Conservation (phyloP, 1,284 basidiomycete species). For the Pascua sp. region DNA sequence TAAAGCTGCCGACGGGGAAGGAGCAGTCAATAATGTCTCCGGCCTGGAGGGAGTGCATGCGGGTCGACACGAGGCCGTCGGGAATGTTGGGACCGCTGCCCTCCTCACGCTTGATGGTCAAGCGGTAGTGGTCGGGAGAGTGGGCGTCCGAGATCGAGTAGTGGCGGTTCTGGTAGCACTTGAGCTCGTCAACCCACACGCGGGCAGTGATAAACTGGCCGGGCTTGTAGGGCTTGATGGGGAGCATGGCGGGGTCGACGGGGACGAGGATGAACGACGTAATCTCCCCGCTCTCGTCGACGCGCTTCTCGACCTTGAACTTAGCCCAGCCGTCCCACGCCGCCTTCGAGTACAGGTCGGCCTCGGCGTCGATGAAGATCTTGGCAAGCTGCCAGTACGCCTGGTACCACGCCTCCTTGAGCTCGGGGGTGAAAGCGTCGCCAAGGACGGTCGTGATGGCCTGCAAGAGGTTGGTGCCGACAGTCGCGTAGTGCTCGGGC, state of each 20-base stretch:
- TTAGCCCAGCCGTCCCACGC: slow-evolving; percentile 33
- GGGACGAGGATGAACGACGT: slow-evolving; percentile 34
- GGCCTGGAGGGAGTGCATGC: slow-evolving; percentile 29
- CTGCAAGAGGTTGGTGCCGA: slow-evolving; percentile 33
- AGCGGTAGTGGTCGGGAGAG: slow-evolving; percentile 27
- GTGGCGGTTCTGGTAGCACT: slow-evolving; percentile 22
- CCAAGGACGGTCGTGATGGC: slow-evolving; percentile 36
- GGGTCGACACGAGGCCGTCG: slow-evolving; percentile 12
- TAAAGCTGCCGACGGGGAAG: slow-evolving; percentile 34
- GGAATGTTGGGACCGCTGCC: slow-evolving; percentile 18
- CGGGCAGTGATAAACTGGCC: slow-evolving; percentile 40
- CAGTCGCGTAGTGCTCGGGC: slow-evolving; percentile 36
- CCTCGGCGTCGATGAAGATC: slow-evolving; percentile 39
- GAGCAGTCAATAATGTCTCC: slow-evolving; percentile 29
- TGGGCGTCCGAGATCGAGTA: slow-evolving; percentile 36
- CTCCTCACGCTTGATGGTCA: slow-evolving; percentile 35
- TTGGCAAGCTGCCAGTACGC: slow-evolving; percentile 25
- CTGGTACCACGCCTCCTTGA: slow-evolving; percentile 35
- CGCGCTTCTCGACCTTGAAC: slow-evolving; percentile 27
- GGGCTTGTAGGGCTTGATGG: slow-evolving; percentile 25
- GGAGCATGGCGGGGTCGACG: slow-evolving; percentile 23
- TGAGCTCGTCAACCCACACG: slow-evolving; percentile 14
- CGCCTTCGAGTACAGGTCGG: slow-evolving; percentile 26
- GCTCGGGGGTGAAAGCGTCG: slow-evolving; percentile 34
- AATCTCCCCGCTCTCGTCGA: slow-evolving; percentile 30